Evolutionary conservation across 2,329 filamentous ascomycete genomes (phyloP).

Genomic region (Aureobasidium subglaciale): DNA sequence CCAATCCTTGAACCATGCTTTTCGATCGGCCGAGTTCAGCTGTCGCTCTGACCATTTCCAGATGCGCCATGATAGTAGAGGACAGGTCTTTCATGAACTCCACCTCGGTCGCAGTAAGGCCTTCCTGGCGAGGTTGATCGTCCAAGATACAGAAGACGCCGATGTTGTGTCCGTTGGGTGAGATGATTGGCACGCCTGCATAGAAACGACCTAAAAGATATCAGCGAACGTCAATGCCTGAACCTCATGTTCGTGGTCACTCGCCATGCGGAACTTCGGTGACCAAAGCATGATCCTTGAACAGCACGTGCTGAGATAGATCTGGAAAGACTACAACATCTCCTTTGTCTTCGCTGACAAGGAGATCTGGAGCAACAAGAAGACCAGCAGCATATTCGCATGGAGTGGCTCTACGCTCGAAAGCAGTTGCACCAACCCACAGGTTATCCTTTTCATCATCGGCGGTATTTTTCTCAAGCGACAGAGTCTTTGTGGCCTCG

Average conservation of each 20-base stretch:
- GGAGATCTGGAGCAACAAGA: not conserved
- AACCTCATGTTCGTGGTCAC: not conserved
- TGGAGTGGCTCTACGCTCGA: slow-evolving; percentile 23
- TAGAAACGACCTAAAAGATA: slow-evolving; percentile 25
- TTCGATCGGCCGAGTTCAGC: slow-evolving; percentile 23
- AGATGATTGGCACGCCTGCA: slow-evolving; percentile 28
- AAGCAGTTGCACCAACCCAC: slow-evolving; percentile 26
- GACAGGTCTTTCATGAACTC: slow-evolving; percentile 27
- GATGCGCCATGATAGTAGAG: slow-evolving; percentile 24
- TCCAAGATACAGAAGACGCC: slow-evolving; percentile 28
- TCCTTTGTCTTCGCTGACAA: slow-evolving; percentile 18
- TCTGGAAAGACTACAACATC: slow-evolving; percentile 21
- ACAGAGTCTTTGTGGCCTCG: slow-evolving; percentile 44
- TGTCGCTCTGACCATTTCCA: slow-evolving; percentile 29
- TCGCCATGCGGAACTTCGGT: slow-evolving; percentile 16
- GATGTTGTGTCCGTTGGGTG: slow-evolving; percentile 27
- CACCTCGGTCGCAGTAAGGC: slow-evolving; percentile 19
- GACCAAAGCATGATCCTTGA: slow-evolving; percentile 26
- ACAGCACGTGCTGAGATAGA: slow-evolving; percentile 27
- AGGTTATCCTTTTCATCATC: slow-evolving; percentile 23
- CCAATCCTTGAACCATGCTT: slow-evolving; percentile 20
- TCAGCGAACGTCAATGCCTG: no score
- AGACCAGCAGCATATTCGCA: slow-evolving; percentile 26
- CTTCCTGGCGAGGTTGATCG: slow-evolving; percentile 22
- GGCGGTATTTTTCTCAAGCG: slow-evolving; percentile 28